Conservation (phyloP, 1,284 basidiomycete species). For the Trametes sp. region DNA sequence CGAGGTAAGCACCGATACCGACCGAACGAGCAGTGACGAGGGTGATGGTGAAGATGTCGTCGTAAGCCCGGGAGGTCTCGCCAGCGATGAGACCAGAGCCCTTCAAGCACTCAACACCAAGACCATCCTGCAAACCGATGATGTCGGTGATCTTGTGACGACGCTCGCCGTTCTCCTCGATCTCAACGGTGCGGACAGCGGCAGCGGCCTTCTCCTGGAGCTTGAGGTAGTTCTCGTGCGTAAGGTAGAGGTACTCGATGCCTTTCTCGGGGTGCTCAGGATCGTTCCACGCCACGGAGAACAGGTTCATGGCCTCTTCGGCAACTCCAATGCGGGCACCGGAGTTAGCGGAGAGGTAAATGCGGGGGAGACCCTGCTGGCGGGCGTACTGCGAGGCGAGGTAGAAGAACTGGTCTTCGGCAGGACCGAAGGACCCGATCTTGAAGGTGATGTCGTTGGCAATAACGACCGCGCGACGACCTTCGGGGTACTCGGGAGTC, state of each 20-base stretch:
- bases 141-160: conserved; percentile 97
- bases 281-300: conserved; percentile 94
- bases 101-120: conserved; percentile 97
- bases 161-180: conserved; percentile 86
- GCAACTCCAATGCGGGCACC: conserved; percentile 97
- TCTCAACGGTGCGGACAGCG: conserved; percentile 84
- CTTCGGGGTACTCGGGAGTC: conserved; percentile 94
- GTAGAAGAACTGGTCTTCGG: conserved; percentile 97
- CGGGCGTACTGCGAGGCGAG: conserved; percentile 95
- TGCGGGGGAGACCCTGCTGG: conserved; percentile 86
- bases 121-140: conserved; percentile 94
- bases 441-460: conserved; percentile 99
- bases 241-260: conserved; percentile 96
- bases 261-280: conserved; percentile 90
- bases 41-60: conserved; percentile 99
- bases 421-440: conserved; percentile 97
- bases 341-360: conserved; percentile 98
- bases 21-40: conserved; percentile 98
- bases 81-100: conserved; percentile 99
- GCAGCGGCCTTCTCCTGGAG: conserved; percentile 83
- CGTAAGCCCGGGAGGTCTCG: conserved; percentile 97
- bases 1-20: conserved; percentile 99
- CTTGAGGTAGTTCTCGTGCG: conserved; percentile 84
- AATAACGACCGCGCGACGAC: conserved; percentile 89
- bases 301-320: conserved; percentile 90